These are phyloP conservation scores for Colletotrichum tropicale DNA, from an alignment of 2,329 filamentous ascomycete genomes.

Conservation along the genomic window DNA sequence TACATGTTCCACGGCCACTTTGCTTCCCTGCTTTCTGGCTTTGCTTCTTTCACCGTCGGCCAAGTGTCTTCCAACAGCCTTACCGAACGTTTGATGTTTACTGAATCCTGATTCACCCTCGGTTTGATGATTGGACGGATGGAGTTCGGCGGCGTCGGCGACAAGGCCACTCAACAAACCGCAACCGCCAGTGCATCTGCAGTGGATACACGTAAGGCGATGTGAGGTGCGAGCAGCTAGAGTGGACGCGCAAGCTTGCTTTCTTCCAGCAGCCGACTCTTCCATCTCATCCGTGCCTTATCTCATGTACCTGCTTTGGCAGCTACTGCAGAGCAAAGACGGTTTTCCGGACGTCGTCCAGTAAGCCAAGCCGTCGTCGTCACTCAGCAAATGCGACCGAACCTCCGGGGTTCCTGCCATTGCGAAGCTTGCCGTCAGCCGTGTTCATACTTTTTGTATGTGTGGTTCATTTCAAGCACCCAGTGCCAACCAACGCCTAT, in stretches of 20 bases:
- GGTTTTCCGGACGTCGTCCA: neutral
- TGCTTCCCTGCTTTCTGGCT: neutral
- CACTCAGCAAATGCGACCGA: neutral
- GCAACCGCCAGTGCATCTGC: neutral
- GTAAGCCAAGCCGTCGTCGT: neutral
- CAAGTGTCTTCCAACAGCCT: neutral
- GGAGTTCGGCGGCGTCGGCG: neutral
- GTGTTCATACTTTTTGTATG: neutral
- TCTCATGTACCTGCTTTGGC: neutral
- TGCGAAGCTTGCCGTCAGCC: neutral
- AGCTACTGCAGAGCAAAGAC: neutral
- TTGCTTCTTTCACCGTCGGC: neutral
- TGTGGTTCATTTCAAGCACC: neutral
- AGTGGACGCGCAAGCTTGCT: constrained; percentile 18
- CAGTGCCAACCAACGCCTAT: neutral
- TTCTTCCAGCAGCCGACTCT: neutral
- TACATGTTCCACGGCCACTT: neutral
- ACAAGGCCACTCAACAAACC: neutral
- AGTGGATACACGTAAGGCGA: neutral
- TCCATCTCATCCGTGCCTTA: neutral
- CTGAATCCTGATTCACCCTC: neutral
- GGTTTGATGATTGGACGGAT: neutral
- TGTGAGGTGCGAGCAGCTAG: neutral
- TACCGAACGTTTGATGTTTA: neutral
- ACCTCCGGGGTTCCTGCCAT: neutral